Percentiles rank a stretch among this genome's conserved stretches.
Conservation (phyloP, 2,329 filamentous ascomycete genomes). For the Tolypocladium inflatum region DNA sequence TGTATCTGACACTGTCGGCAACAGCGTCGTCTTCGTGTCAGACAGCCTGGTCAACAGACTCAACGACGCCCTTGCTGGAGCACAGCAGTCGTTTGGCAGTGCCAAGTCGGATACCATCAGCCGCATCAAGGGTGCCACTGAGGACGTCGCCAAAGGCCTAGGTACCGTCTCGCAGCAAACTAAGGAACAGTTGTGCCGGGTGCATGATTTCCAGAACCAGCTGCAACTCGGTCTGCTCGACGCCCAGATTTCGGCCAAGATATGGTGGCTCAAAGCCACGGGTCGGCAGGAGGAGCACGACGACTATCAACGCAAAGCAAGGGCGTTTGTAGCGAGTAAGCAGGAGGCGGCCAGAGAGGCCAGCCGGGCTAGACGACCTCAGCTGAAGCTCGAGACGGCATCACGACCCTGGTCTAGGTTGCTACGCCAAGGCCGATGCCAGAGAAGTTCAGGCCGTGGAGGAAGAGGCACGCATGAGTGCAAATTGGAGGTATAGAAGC, state of each 20-base stretch:
- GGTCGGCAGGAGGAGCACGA: slow-evolving; percentile 37
- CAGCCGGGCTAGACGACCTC: slow-evolving; percentile 12
- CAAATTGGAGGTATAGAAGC: background rate
- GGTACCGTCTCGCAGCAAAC: slow-evolving; percentile 8
- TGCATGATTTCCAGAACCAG: slow-evolving; percentile 25
- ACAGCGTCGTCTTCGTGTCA: slow-evolving; percentile 15
- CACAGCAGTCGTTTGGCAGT: slow-evolving; percentile 12
- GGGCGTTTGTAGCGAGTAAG: slow-evolving; percentile 28
- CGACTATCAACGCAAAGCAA: slow-evolving; percentile 38
- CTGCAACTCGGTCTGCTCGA: slow-evolving; percentile 36
- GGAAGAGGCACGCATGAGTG: background rate
- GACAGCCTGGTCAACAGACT: slow-evolving; percentile 16
- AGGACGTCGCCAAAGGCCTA: slow-evolving; percentile 10
- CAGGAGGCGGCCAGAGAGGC: slow-evolving; percentile 19
- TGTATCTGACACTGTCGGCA: slow-evolving; percentile 17
- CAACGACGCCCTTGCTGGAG: slow-evolving; percentile 8
- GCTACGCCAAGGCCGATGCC: slow-evolving; percentile 12
- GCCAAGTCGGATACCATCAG: slow-evolving; percentile 9
- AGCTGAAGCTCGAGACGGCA: slow-evolving; percentile 14
- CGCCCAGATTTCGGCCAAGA: slow-evolving; percentile 45
- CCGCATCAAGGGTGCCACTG: slow-evolving; percentile 9
- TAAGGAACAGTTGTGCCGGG: slow-evolving; percentile 9
- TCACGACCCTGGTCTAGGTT: slow-evolving; percentile 13
- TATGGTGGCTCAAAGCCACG: slow-evolving; percentile 46
- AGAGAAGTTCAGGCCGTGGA: background rate